Evolutionary conservation across 2,329 filamentous ascomycete species (phyloP).

Genomic region (Cladorrhinum sp.): DNA sequence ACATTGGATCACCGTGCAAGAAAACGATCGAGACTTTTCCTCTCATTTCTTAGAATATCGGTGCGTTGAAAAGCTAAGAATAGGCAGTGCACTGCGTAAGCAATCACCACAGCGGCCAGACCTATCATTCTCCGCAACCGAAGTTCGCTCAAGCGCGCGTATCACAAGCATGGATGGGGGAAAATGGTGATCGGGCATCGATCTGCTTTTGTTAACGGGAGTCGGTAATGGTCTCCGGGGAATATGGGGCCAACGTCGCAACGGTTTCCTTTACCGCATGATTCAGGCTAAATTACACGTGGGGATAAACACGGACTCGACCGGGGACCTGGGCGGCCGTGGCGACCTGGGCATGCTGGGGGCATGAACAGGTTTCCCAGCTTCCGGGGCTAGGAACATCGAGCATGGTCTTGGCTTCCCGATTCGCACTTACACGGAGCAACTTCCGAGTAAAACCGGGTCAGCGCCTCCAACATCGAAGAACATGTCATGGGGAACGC

Average conservation of each 20-base stretch:
- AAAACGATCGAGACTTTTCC: neutral
- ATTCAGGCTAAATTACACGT: slow-evolving; percentile 25
- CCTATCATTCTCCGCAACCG: neutral
- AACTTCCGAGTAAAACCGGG: slow-evolving; percentile 24
- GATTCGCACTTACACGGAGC: slow-evolving; percentile 18
- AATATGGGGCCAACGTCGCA: slow-evolving; percentile 3
- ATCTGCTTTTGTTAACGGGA: slow-evolving; percentile 13
- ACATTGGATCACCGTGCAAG: neutral
- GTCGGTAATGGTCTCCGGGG: slow-evolving; percentile 1
- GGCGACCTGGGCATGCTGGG: too few relatives aligned
- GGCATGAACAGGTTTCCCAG: slow-evolving; percentile 16
- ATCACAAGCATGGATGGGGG: neutral
- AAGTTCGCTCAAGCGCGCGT: neutral
- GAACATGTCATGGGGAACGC: neutral
- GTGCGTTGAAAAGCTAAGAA: neutral
- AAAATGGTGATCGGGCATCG: neutral
- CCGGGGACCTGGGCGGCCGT: neutral
- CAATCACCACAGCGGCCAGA: neutral
- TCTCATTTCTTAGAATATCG: neutral
- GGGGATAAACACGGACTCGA: slow-evolving; percentile 4
- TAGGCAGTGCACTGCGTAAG: neutral
- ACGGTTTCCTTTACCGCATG: slow-evolving; percentile 6
- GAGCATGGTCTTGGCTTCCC: slow-evolving; percentile 20
- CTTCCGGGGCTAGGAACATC: slow-evolving; percentile 13
- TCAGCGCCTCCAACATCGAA: neutral